Base-by-base conservation (phyloP, 495 filamentous ascomycete species). In the Patellaria atrata region DNA sequence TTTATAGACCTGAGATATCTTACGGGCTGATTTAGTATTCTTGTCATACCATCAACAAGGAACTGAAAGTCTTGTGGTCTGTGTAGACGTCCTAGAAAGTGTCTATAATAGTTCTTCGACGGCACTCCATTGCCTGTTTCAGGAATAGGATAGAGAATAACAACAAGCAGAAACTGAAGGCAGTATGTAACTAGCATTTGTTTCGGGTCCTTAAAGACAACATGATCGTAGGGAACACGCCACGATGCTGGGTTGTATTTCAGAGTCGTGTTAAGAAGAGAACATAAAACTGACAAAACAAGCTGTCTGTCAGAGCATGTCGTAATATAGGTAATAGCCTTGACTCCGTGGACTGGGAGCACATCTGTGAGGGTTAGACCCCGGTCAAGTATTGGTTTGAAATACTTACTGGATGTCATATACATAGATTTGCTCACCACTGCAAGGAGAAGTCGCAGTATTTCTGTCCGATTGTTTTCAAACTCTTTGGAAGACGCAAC, bases 1-100 rank as follows among this genome's bases (percentile, higher is more conserved):
- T 12, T 9, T 29, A 18, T 13, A 27, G 8, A 28, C 20, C 25
- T 15, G 7, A 32, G 13, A 17, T 8, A 12, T 43, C 61, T 45
- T 47, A 79, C 75, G 4, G 89, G 89, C 41, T 94, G 85, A 47
- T 89, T 92, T 34, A 99, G 57, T 22, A 96, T 77, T 45, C 83
- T 73, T 2, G 79, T 92, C 79, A 99, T 91, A 15, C 89, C 89
- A 55, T 96, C 87, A 10, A 89, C 79, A 15, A 96, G 71, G 53
- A 96, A 96, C 55, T 99, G 89, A 56, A 99, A 96, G 51, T 99
- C 89, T 51, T 94, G 82, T 6, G 86, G 81, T 30, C 89, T 70
- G 57, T 99, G 89, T 30, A 99, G 55, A 30, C 87, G 68, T 23
- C 89, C 84, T 18, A 94, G 75, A 48, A 86, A 92, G 61, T 94